Conservation (phyloP, 495 filamentous ascomycete species). For the Xylaria flabelliformis region DNA sequence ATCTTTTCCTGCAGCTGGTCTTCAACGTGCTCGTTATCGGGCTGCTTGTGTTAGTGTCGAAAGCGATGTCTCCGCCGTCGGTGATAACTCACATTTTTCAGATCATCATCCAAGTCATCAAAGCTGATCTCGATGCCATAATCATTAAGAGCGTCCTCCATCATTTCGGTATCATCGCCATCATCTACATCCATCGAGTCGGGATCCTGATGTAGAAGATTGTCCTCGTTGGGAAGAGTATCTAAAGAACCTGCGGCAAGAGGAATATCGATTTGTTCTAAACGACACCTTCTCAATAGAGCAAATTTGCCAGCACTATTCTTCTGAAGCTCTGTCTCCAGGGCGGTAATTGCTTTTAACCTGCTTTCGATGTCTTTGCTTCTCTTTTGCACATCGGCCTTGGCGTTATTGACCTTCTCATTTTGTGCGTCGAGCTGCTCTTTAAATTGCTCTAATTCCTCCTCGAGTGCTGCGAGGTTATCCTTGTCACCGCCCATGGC, state of each 20-base stretch:
- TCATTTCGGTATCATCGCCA: slow-evolving; percentile 63
- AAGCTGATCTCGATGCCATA: slow-evolving; percentile 95
- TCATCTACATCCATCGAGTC: slow-evolving; percentile 92
- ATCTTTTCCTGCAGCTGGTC: slow-evolving; percentile 83
- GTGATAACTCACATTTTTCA: slow-evolving; percentile 69
- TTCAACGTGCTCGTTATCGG: slow-evolving; percentile 73
- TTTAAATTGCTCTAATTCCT: slow-evolving; percentile 71
- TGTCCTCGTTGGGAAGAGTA: slow-evolving; percentile 84
- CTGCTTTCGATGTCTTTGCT: slow-evolving; percentile 81
- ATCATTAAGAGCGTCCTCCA: slow-evolving; percentile 67
- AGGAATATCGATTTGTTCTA: slow-evolving; percentile 90
- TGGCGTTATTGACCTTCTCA: slow-evolving; percentile 80
- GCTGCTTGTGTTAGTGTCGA: slow-evolving; percentile 51
- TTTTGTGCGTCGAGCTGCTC: slow-evolving; percentile 68
- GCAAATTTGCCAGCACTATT: slow-evolving; percentile 82
- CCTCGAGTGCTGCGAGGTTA: slow-evolving; percentile 76
- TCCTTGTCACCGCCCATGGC: slow-evolving; percentile 73
- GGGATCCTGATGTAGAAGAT: slow-evolving; percentile 67
- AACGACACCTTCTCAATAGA: slow-evolving; percentile 84
- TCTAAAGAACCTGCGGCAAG: slow-evolving; percentile 82
- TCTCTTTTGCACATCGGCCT: slow-evolving; percentile 82
- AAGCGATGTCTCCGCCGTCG: not conserved
- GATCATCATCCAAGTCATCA: slow-evolving; percentile 81
- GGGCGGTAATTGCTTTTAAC: slow-evolving; percentile 72
- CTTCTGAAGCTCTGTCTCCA: slow-evolving; percentile 84